Evolutionary conservation across 2,329 filamentous ascomycete genomes (phyloP).

Genomic region (Pseudogymnoascus verrucosus): DNA sequence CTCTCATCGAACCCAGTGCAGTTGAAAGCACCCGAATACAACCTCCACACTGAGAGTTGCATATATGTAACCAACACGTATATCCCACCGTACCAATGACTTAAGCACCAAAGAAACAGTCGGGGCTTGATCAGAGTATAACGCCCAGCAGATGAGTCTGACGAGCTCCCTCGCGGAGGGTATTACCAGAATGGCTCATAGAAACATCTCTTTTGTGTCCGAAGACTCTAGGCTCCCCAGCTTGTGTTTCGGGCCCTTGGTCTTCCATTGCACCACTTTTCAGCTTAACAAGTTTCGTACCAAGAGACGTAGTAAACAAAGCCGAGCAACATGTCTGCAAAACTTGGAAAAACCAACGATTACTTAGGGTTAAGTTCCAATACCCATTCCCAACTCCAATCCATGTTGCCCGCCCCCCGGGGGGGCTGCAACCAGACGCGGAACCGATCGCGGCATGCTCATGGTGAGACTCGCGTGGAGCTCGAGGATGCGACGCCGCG

Average conservation of each 20-base stretch:
- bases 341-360: constrained; percentile 58
- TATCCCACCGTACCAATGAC: constrained; percentile 26
- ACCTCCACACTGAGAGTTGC: constrained; percentile 2
- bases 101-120: constrained; percentile 43
- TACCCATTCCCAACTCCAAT: constrained; percentile 42
- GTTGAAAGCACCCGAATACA: neutral
- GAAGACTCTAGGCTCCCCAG: constrained; percentile 49
- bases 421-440: constrained; percentile 32
- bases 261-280: constrained; percentile 44
- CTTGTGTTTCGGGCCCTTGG: constrained; percentile 41
- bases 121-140: constrained; percentile 55
- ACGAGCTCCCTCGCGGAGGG: constrained; percentile 69
- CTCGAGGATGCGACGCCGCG: constrained; percentile 47
- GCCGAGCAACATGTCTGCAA: constrained; percentile 68
- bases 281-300: constrained; percentile 25
- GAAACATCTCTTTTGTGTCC: constrained; percentile 48
- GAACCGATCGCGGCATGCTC: constrained; percentile 40
- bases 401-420: constrained; percentile 26
- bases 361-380: constrained; percentile 98
- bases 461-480: constrained; percentile 48
- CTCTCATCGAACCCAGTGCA: neutral
- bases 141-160: constrained; percentile 58
- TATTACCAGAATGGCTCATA: constrained; percentile 75
- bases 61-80: constrained; percentile 11
- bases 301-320: constrained; percentile 39